phyloP scores from a whole-genome alignment of 495 filamentous ascomycete genomes.

The Bryoglossum gracile region DNA sequence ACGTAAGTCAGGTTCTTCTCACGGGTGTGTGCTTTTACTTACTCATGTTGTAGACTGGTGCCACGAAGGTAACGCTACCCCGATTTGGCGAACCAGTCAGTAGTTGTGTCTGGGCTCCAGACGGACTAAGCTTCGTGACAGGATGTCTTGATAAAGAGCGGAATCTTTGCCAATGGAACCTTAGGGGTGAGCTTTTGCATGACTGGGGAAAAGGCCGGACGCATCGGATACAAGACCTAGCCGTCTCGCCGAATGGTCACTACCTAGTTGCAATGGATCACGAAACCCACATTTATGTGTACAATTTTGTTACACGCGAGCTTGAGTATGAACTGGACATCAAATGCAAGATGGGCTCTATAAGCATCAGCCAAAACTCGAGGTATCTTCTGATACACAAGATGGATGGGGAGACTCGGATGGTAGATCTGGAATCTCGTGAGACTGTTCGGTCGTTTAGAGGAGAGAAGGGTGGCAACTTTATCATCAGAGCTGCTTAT shows the following conservation, averaged over 20 bases:
- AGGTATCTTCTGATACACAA: constrained; percentile 75
- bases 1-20: constrained; percentile 45
- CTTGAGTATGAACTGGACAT: constrained; percentile 67
- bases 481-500: constrained; percentile 72
- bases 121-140: constrained; percentile 71
- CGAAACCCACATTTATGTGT: constrained; percentile 66
- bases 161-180: constrained; percentile 62
- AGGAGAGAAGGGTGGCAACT: constrained; percentile 64
- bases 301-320: constrained; percentile 65
- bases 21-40: constrained; percentile 1
- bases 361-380: constrained; percentile 76
- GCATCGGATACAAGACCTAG: constrained; percentile 77
- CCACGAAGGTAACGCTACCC: constrained; percentile 53
- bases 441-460: constrained; percentile 61
- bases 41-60: constrained; percentile 53
- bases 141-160: constrained; percentile 64
- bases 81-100: constrained; percentile 76
- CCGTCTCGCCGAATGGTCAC: constrained; percentile 69
- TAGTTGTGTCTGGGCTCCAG: constrained; percentile 75
- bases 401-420: constrained; percentile 61
- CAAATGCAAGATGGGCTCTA: constrained; percentile 60
- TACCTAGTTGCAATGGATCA: constrained; percentile 72
- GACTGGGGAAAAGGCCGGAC: constrained; percentile 49
- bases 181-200: constrained; percentile 48
- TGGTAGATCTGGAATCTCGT: constrained; percentile 69